phyloP scores from a whole-genome alignment of 768 basidiomycete species.

The Mrakia blollopis region DNA sequence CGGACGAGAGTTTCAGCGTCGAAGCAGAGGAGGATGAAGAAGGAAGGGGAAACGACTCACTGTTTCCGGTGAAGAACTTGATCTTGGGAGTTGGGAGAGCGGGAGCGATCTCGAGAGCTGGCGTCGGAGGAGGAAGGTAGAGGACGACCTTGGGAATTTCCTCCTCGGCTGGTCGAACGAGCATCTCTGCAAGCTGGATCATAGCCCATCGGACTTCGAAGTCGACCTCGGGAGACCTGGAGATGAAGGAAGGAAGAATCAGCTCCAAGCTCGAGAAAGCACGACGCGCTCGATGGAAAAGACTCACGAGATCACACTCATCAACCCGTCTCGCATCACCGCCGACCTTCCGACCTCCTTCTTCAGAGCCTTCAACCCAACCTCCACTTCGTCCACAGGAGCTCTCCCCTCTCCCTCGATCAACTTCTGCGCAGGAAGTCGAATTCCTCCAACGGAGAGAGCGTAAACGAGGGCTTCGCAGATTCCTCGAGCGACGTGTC shows the following conservation, averaged over 20 bases:
- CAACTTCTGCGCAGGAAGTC: slow-evolving; percentile 59
- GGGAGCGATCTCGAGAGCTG: slow-evolving; percentile 60
- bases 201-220: slow-evolving; percentile 86
- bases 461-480: slow-evolving; percentile 81
- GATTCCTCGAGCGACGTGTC: slow-evolving; percentile 79
- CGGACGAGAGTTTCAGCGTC: neutral
- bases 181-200: slow-evolving; percentile 82
- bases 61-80: slow-evolving; percentile 49
- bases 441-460: slow-evolving; percentile 87
- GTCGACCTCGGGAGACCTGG: slow-evolving; percentile 59
- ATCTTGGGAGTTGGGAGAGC: slow-evolving; percentile 50
- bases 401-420: slow-evolving; percentile 67
- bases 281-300: neutral
- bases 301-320: slow-evolving; percentile 73
- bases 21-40: neutral
- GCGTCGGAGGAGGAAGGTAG: slow-evolving; percentile 65
- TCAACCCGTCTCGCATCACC: slow-evolving; percentile 65
- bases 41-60: neutral
- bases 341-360: slow-evolving; percentile 80
- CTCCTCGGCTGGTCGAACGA: slow-evolving; percentile 77
- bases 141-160: slow-evolving; percentile 79
- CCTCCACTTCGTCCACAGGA: slow-evolving; percentile 59
- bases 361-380: slow-evolving; percentile 77
- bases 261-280: neutral
- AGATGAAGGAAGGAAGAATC: neutral